These are phyloP conservation scores for Dicorynia guianensis DNA, from an alignment of 306 rosid species.

Conservation along the genomic window DNA sequence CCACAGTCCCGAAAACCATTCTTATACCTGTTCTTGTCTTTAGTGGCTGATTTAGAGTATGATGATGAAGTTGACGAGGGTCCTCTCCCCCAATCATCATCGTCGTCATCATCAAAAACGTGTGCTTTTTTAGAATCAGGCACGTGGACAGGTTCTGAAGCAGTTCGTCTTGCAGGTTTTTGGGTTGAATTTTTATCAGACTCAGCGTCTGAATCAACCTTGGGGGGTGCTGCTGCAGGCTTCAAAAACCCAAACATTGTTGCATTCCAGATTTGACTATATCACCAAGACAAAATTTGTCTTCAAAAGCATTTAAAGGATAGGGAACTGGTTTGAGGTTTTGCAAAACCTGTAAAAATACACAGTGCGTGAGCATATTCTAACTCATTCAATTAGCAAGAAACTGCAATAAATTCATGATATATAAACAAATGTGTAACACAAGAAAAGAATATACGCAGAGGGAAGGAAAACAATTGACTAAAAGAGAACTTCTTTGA, in stretches of 20 bases:
- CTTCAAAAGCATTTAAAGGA: background rate
- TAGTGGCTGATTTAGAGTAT: conserved; percentile 39
- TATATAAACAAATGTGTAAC: background rate
- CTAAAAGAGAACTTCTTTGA: background rate
- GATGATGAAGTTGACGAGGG: conserved; percentile 45
- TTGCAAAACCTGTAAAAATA: conserved; percentile 24
- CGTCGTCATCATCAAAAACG: conserved; percentile 49
- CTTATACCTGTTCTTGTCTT: conserved; percentile 51
- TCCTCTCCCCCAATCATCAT: conserved; percentile 49
- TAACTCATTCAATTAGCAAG: background rate
- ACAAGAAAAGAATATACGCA: background rate
- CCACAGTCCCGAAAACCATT: conserved; percentile 64
- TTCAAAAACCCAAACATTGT: conserved; percentile 76
- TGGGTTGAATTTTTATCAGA: conserved; percentile 42
- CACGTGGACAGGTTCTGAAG: conserved; percentile 66
- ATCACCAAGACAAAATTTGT: background rate
- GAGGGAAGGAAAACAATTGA: background rate
- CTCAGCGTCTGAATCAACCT: conserved; percentile 46
- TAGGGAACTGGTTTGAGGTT: background rate
- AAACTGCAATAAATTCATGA: background rate
- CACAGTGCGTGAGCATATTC: background rate
- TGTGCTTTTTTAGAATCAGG: conserved; percentile 56
- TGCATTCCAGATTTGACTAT: background rate
- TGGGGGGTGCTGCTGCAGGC: conserved; percentile 45
- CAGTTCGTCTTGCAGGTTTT: conserved; percentile 61